Base-by-base conservation (phyloP, 805 yeast species). In the Metschnikowia lochheadii region DNA sequence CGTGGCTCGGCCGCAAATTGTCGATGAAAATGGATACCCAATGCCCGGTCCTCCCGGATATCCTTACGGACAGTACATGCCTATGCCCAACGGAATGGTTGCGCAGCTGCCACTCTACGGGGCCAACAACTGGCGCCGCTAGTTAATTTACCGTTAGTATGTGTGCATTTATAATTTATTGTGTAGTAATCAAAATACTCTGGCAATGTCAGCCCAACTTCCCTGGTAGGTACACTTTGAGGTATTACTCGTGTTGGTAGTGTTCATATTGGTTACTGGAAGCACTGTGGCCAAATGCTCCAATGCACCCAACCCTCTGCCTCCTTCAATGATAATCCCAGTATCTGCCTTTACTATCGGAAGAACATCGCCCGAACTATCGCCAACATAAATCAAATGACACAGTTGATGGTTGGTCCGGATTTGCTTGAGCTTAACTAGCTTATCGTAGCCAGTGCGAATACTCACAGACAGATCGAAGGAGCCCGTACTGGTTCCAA, bases 361-460 rank as follows among this genome's bases (percentile, higher is more conserved):
- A 29, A 58, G 42, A 14, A 57, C 72, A 65, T 84, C 89, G 0
- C 87, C 82, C 0, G 77, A 59, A 49, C 87, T 81, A 56, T 84
- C 89, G 1, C 89, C 89, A 14, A 83, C 67, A 57, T 83, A 84
- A 20, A 73, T 62, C 1, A 73, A 45, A 0, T 57, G 55, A 17
- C 56, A 62, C 10, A 14, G 48, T 3, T 47, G 36, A 15, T 54
- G 35, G 13, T 49, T 20, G 38, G 49, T 6, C 4, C 48, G 43
- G 8, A 67, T 44, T 5, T 41, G 26, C 5, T 56, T 39, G 0
- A 67, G 53, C 18, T 57, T 32, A 1, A 53, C 52, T 18, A 70
- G 62, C 58, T 83, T 84, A 60, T 83, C 87, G 5, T 61, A 58
- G 0, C 84, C 86, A 0, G 85, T 82, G 17, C 85, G 65, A 5